phyloP scores from a whole-genome alignment of 225 moss, liverwort and hornwort species.

The Straminergon stramineum region DNA sequence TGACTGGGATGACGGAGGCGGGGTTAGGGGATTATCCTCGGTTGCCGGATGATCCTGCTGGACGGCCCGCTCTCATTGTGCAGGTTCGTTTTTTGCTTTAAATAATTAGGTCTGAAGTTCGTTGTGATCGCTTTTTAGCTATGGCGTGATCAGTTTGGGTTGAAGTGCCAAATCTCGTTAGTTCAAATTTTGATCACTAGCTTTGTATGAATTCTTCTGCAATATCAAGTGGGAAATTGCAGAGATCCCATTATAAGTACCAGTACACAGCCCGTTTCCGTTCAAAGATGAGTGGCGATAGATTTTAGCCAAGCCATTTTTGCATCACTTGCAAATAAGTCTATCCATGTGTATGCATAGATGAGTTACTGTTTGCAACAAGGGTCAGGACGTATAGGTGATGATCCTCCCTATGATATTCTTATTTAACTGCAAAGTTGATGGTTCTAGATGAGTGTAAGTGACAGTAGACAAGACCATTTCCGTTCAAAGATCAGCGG shows the following conservation, averaged over 20 bases:
- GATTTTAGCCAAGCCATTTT: background rate
- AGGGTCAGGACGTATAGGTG: background rate
- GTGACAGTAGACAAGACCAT: background rate
- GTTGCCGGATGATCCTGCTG: background rate
- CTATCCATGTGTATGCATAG: background rate
- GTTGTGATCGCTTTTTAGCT: background rate
- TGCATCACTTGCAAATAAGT: background rate
- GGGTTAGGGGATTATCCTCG: slow-evolving; percentile 19
- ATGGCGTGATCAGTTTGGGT: background rate
- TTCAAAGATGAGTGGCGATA: background rate
- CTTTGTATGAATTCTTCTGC: background rate
- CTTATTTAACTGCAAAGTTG: background rate
- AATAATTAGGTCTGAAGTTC: background rate
- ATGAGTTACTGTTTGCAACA: background rate
- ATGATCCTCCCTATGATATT: background rate
- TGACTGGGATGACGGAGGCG: slow-evolving; percentile 25
- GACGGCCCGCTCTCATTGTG: slow-evolving; percentile 19
- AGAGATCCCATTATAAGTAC: background rate
- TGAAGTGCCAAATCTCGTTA: background rate
- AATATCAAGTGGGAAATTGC: background rate
- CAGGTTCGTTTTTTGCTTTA: background rate
- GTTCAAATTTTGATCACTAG: background rate
- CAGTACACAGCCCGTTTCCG: background rate
- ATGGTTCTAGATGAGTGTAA: background rate
- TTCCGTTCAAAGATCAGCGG: background rate